Percentiles rank a stretch among this genome's conserved stretches.
phyloP scores from a whole-genome alignment of 148 eudicot genomes.

The Rhododendron williamsianum region DNA sequence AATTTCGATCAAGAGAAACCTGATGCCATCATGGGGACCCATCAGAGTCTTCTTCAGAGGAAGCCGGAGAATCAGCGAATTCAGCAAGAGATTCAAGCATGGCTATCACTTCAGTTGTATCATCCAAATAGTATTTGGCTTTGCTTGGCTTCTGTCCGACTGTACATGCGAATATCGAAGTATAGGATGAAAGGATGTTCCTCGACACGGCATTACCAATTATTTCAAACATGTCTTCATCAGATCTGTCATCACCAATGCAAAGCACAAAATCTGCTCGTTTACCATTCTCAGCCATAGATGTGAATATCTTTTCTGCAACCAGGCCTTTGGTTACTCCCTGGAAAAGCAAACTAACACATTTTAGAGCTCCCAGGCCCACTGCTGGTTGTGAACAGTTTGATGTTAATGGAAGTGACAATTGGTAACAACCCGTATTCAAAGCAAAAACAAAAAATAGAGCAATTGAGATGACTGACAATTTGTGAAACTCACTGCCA shows the following conservation, averaged over 20 bases:
- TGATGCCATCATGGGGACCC: constrained; percentile 9
- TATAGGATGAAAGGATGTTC: constrained; percentile 23
- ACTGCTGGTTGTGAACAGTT: background rate
- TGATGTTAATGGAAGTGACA: background rate
- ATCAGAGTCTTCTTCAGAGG: constrained; percentile 35
- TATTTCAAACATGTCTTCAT: constrained; percentile 41
- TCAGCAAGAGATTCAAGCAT: constrained; percentile 39
- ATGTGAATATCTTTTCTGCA: constrained; percentile 11
- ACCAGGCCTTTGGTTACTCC: constrained; percentile 10
- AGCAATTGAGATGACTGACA: background rate
- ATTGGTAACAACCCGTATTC: background rate
- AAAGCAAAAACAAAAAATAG: background rate
- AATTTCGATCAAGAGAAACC: constrained; percentile 10
- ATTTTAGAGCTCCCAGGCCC: background rate
- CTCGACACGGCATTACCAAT: constrained; percentile 27
- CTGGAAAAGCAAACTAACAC: constrained; percentile 14
- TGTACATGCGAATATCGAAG: constrained; percentile 33
- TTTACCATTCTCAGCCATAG: constrained; percentile 5
- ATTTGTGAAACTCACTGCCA: background rate
- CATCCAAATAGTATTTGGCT: constrained; percentile 42
- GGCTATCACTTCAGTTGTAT: constrained; percentile 26
- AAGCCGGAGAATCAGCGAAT: constrained; percentile 27
- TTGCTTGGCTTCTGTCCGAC: constrained; percentile 41
- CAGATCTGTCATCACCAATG: constrained; percentile 37
- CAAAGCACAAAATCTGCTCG: constrained; percentile 9